Evolutionary conservation across 1,139 yeast species (phyloP).

Genomic region (Debaryomyces singareniensis): DNA sequence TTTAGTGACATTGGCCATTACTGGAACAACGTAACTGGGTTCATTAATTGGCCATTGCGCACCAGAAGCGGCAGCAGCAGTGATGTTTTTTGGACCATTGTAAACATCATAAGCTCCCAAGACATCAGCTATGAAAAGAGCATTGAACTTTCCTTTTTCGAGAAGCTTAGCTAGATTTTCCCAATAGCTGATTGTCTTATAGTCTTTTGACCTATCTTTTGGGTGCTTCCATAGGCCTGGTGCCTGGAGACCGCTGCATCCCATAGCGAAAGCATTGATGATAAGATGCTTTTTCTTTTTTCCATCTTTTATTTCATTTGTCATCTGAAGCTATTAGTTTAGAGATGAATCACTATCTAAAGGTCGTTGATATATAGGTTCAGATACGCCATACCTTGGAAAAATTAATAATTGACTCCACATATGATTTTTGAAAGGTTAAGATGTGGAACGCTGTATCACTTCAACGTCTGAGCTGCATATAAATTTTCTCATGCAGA

Average conservation of each 20-base stretch:
- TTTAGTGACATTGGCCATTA: constrained; percentile 37
- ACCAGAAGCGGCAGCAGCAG: constrained; percentile 32
- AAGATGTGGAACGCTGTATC: no score
- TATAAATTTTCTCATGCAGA: no score
- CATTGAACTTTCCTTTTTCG: constrained; percentile 41
- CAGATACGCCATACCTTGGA: no score
- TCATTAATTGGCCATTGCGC: constrained; percentile 39
- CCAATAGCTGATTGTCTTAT: constrained; percentile 40
- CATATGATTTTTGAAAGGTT: no score
- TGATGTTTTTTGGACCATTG: constrained; percentile 29
- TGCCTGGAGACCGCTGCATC: constrained; percentile 32
- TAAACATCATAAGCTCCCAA: constrained; percentile 39
- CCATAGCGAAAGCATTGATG: constrained; percentile 36
- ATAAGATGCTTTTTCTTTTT: constrained; percentile 15
- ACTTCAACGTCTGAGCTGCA: no score
- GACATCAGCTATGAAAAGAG: constrained; percentile 42
- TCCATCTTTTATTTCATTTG: background rate
- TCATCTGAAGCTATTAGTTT: no score
- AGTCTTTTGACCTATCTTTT: constrained; percentile 25
- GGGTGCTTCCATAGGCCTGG: constrained; percentile 42
- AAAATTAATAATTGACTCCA: no score
- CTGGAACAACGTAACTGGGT: constrained; percentile 34
- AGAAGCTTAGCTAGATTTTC: constrained; percentile 35
- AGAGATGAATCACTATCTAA: no score
- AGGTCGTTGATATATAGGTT: no score